Evolutionary conservation across 768 basidiomycete genomes (phyloP).

Genomic region (Phanerochaete carnosa): DNA sequence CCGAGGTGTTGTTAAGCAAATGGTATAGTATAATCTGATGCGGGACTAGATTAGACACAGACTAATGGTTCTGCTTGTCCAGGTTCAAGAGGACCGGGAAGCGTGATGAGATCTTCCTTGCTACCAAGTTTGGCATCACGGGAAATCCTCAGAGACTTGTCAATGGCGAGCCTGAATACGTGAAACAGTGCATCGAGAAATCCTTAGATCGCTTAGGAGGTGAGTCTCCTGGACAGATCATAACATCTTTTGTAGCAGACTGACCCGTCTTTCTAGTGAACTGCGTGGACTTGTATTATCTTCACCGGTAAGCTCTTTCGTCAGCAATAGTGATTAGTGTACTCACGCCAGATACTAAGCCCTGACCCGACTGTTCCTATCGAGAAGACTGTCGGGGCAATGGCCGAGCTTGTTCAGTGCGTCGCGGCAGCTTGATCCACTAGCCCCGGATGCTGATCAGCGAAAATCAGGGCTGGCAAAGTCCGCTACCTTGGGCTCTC

Average conservation of each 20-base stretch:
- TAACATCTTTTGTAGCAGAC: neutral
- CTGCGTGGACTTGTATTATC: conserved; percentile 14
- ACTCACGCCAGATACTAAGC: neutral
- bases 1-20: conserved; percentile 47
- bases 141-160: conserved; percentile 10
- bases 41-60: neutral
- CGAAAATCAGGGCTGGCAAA: conserved; percentile 29
- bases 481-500: conserved; percentile 35
- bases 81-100: conserved; percentile 59
- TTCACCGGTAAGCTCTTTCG: conserved; percentile 8
- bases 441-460: neutral
- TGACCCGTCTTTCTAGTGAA: conserved; percentile 1
- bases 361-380: conserved; percentile 20
- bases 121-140: conserved; percentile 34
- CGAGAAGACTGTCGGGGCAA: conserved; percentile 21
- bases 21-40: conserved; percentile 25
- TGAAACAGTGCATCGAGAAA: conserved; percentile 8
- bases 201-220: conserved; percentile 11
- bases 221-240: neutral
- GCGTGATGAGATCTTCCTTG: conserved; percentile 44
- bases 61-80: neutral
- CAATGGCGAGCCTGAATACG: conserved; percentile 26
- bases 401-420: conserved; percentile 25
- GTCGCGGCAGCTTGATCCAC: conserved; percentile 2
- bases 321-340: neutral